phyloP scores from a whole-genome alignment of 1,284 basidiomycete species.

The Melampsora larici-populina region DNA sequence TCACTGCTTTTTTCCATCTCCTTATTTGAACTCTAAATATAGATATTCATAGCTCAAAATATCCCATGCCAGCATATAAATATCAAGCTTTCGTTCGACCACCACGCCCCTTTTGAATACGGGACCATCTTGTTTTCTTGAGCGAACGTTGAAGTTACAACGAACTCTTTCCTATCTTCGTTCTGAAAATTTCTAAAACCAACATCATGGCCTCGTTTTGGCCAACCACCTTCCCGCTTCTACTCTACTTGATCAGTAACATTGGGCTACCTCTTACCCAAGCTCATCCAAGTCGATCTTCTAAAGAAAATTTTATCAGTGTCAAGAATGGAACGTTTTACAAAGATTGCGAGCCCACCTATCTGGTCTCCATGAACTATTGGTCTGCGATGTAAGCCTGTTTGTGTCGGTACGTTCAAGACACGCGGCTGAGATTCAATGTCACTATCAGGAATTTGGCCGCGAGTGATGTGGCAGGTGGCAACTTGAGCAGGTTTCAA shows the following conservation, averaged over 20 bases:
- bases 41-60: no score
- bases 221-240: neutral
- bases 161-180: no score
- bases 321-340: conserved; percentile 32
- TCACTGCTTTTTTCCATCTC: no score
- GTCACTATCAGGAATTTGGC: conserved; percentile 47
- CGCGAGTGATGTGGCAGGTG: conserved; percentile 45
- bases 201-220: neutral
- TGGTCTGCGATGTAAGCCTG: conserved; percentile 27
- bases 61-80: no score
- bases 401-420: no score
- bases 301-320: conserved; percentile 19
- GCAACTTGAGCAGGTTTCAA: conserved; percentile 44
- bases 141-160: no score
- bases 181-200: no score
- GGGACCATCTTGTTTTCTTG: no score
- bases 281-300: neutral
- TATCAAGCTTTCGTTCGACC: no score
- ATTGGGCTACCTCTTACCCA: neutral
- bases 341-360: conserved; percentile 17
- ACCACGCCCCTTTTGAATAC: no score
- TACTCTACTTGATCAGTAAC: neutral
- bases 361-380: conserved; percentile 42
- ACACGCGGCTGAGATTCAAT: neutral
- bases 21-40: no score